Base-by-base conservation (phyloP, 495 filamentous ascomycete species). In the Neurospora terricola region DNA sequence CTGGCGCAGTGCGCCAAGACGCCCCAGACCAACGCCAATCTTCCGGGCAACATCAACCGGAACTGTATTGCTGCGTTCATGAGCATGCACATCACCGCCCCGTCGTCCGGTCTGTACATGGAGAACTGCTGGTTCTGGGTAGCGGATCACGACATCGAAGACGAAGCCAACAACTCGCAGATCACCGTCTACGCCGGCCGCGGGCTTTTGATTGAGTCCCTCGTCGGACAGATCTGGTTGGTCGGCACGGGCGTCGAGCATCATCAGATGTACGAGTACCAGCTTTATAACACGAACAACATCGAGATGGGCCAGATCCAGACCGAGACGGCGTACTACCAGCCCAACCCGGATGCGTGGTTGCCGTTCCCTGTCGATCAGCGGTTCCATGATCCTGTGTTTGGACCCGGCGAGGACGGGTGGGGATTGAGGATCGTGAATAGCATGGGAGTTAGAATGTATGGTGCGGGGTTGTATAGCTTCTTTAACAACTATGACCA, bases 201-300 rank as follows among this genome's bases (percentile, higher is more conserved):
- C 34, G 92, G 92, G 1, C 77, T 93, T 43, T 76, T 90, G 5
- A 79, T 90, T 37, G 90, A 93, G 78, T 87, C 86, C 43, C 78
- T 77, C 0, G 59, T 81, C 40, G 88, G 88, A 37, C 84, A 83
- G 3, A 80, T 89, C 45, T 91, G 91, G 91, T 81, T 92, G 45
- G 77, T 81, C 9, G 84, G 82, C 27, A 81, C 80, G 2, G 79
- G 83, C 72, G 78, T 86, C 77, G 93, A 97, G 81, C 93, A 97
- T 75, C 88, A 91, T 77, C 83, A 86, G 5, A 83, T 93, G 6
- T 94, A 94, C 77, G 90, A 97, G 78, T 97, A 95, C 82, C 90
- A 94, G 75, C 84, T 96, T 73, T 82, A 84, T 43, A 85, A 86
- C 66, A 90, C 92, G 4, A 81, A 85, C 48, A 87, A 90, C 48